phyloP scores from a whole-genome alignment of 1,139 yeast species.

The Geotrichum restrictum region DNA sequence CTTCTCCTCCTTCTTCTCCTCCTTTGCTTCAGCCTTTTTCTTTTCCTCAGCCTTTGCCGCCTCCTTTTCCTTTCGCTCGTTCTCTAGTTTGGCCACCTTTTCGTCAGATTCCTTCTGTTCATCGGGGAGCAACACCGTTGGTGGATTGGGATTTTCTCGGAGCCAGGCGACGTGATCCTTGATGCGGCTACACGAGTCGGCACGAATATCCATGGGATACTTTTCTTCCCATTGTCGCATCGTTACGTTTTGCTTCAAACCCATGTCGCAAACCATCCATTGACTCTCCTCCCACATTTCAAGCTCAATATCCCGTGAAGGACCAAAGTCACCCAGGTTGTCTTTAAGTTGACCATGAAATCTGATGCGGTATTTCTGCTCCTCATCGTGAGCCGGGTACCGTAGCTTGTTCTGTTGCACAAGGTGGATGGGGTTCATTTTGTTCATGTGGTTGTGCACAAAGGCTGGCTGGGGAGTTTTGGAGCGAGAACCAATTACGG shows the following conservation, averaged over 20 bases:
- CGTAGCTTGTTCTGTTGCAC: neutral
- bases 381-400: constrained; percentile 9
- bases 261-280: constrained; percentile 52
- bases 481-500: constrained; percentile 25
- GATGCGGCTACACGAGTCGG: constrained; percentile 31
- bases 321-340: constrained; percentile 43
- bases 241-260: constrained; percentile 36
- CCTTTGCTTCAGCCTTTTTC: neutral
- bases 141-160: constrained; percentile 11
- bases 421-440: constrained; percentile 48
- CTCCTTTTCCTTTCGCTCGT: constrained; percentile 1
- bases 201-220: constrained; percentile 47
- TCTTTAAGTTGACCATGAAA: constrained; percentile 55
- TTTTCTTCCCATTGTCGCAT: constrained; percentile 45
- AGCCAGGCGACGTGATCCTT: constrained; percentile 36
- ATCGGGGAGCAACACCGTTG: constrained; percentile 6
- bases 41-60: neutral
- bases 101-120: constrained; percentile 3
- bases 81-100: neutral
- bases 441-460: constrained; percentile 64
- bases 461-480: constrained; percentile 48
- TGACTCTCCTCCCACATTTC: constrained; percentile 60
- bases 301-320: constrained; percentile 50
- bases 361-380: constrained; percentile 14
- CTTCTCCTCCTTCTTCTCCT: neutral